Evolutionary conservation across 306 rosid species (phyloP), one percentile per base, ranked within the genome.

Genomic region (Vachellia collinsii): DNA sequence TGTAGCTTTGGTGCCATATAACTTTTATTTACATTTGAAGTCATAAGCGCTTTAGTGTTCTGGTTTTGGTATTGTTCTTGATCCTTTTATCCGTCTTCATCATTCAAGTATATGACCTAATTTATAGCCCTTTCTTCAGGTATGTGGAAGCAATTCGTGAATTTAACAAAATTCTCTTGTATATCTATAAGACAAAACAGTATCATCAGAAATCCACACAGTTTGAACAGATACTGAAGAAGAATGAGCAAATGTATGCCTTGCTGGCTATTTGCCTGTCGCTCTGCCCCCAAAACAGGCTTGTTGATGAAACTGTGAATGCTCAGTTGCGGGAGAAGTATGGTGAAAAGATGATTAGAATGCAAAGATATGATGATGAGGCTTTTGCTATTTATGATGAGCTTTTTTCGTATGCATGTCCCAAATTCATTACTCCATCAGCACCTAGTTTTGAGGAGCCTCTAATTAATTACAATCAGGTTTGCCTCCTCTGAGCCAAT

Each of bases 211-310:
- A 93, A 80, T 93, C 98, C 42, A 94, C 98, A 14, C 99, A 96
- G 76, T 93, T 87, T 82, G 99, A 96, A 86, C 99, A 96, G 88
- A 96, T 93, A 69, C 88, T 96, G 77, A 96, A 96, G 86, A 96
- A 96, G 90, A 96, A 96, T 72, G 99, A 96, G 81, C 98, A 96
- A 83, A 93, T 96, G 99, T 96, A 96, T 89, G 99, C 98, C 76
- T 86, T 96, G 92, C 89, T 93, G 93, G 99, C 99, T 39, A 90
- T 93, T 81, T 76, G 90, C 76, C 97, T 96, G 75, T 96, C 99
- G 14, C 97, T 96, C 36, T 96, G 99, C 70, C 98, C 99, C 71
- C 99, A 92, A 85, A 92, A 73, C 78, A 93, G 90, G 82, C 98
- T 96, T 84, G 88, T 96, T 84, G 98, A 96, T 76, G 99, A 93